Base-by-base conservation (phyloP, 192 early-diverging fungal genomes). In the Dimargaris cristalligena region DNA sequence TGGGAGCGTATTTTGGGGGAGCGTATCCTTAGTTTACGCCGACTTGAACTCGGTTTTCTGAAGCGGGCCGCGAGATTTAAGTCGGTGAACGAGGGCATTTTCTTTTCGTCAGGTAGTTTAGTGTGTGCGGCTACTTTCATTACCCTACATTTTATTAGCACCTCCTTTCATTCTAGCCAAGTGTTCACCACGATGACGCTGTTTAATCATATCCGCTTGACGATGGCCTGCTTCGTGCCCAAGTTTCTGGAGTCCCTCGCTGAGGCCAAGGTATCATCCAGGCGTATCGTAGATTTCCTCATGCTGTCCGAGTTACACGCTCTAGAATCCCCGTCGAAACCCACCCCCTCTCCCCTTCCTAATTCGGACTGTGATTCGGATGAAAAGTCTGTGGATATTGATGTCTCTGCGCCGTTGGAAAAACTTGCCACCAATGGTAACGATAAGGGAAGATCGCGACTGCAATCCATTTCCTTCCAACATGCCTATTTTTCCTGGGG, bases 201-300 rank as follows among this genome's bases (percentile, higher is more conserved):
- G 23, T 59, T 59, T 26, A 44, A 59, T 20, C 44, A 29, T 9
- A 14, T 59, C 16, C 58, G 58, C 2, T 44, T 46, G 4, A 46
- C 41, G 41, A 18, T 59, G n/a, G 28, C 35, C 14, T 11, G 29
- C 35, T 59, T 44, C n/a, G 44, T 59, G 35, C 58, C 58, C 13
- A 59, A 44, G 28, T 8, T 30, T 10, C 26, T 59, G n/a, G 58
- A 59, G 58, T 29, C n/a, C 8, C 14, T 44, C 11, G 38, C 58
- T 1, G 58, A 59, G 38, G 35, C 58, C 32, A 18, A 23, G 9
- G 44, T 59, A 25, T 59, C 58, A n/a, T 8, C 33, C 28, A 3
- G 26, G 25, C 58, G 58, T 0, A 59, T 59, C 23, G 33, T 28
- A 8, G 38, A 44, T 6, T 59, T 59, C 32, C 11, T 59, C 16